Evolutionary conservation across 176 grass and related monocot species (phyloP).

Genomic region (Triticum turgidum): DNA sequence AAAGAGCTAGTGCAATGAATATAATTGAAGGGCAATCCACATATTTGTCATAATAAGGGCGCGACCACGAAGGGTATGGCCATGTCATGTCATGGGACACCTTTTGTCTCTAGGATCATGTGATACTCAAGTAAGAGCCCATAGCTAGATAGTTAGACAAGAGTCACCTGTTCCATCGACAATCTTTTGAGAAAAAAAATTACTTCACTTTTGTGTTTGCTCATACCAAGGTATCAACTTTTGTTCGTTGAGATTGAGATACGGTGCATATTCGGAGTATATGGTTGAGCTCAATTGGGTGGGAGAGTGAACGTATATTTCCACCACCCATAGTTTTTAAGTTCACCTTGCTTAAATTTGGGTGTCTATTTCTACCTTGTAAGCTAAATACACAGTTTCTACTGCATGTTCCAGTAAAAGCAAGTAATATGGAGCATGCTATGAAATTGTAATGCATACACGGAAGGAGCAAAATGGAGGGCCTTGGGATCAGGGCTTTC

Average conservation of each 20-base stretch:
- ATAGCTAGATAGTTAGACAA: neutral
- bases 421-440: neutral
- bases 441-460: neutral
- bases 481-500: neutral
- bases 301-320: neutral
- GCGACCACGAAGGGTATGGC: neutral
- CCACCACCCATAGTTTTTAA: neutral
- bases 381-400: neutral
- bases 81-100: conserved; percentile 1
- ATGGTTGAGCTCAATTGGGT: neutral
- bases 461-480: neutral
- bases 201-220: neutral
- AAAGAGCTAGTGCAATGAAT: conserved; percentile 5
- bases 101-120: neutral
- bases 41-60: conserved; percentile 5
- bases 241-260: neutral
- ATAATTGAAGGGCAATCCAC: neutral
- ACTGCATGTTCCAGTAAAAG: neutral
- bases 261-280: neutral
- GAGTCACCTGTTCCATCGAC: neutral
- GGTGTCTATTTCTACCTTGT: neutral
- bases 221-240: neutral
- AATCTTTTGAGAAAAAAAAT: neutral
- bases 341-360: neutral
- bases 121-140: neutral